A percentile compares a stretch with the other conserved stretches of the same genome.
These are phyloP conservation scores for Ophiostoma quercus DNA, from an alignment of 2,329 filamentous ascomycete species.

Conservation along the genomic window DNA sequence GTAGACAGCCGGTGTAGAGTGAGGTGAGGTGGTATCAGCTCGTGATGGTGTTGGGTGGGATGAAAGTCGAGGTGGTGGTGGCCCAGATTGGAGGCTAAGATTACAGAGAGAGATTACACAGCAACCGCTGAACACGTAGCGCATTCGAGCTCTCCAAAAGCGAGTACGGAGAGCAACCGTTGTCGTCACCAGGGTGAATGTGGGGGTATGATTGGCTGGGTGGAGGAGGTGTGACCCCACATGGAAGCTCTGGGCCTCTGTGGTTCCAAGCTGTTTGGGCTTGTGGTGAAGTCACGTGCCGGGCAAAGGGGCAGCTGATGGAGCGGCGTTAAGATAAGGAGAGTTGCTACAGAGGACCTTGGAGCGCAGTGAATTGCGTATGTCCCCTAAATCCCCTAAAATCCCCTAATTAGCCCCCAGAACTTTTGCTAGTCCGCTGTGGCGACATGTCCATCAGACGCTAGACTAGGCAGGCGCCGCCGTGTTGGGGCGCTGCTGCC, in stretches of 20 bases:
- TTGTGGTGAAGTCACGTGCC: background rate
- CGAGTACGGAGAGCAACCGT: constrained; percentile 11
- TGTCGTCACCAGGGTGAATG: constrained; percentile 18
- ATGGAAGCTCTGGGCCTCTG: background rate
- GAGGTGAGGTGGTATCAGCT: background rate
- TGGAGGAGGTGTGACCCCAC: background rate
- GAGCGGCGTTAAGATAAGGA: background rate
- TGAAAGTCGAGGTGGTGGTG: background rate
- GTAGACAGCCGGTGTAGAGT: background rate
- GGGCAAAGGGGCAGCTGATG: background rate
- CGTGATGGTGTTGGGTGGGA: constrained; percentile 1
- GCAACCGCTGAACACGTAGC: constrained; percentile 20
- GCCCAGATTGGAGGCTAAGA: background rate
- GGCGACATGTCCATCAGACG: background rate
- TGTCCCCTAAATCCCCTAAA: background rate
- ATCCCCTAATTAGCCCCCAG: background rate
- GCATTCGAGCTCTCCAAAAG: constrained; percentile 12
- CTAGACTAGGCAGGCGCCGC: background rate
- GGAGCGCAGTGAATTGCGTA: background rate
- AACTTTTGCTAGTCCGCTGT: background rate
- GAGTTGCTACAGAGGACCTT: background rate
- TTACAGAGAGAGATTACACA: background rate
- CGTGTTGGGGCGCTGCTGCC: background rate
- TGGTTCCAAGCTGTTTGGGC: background rate
- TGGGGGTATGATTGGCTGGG: background rate